phyloP scores from a whole-genome alignment of 2,329 filamentous ascomycete species.

The Aspergillus sp. region DNA sequence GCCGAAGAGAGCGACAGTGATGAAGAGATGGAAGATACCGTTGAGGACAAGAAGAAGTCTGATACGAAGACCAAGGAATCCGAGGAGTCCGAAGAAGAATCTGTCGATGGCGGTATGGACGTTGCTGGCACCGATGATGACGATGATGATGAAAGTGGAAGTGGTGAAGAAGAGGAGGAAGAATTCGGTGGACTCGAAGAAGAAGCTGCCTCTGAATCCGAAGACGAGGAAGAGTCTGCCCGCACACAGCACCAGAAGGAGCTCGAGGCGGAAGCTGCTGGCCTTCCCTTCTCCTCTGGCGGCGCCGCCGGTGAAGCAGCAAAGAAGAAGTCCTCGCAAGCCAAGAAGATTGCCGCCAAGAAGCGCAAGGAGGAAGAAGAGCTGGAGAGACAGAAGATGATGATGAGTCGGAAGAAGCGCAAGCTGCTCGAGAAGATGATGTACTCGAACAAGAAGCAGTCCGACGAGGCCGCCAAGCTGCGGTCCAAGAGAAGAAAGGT shows the following conservation, averaged over 20 bases:
- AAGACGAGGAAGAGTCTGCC: slow-evolving; percentile 58
- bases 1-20: slow-evolving; percentile 52
- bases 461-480: slow-evolving; percentile 81
- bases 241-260: slow-evolving; percentile 77
- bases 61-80: slow-evolving; percentile 32
- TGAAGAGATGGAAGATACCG: slow-evolving; percentile 34
- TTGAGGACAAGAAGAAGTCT: slow-evolving; percentile 5
- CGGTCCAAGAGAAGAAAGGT: slow-evolving; percentile 85
- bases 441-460: slow-evolving; percentile 90
- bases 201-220: slow-evolving; percentile 43
- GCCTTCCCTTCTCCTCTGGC: slow-evolving; percentile 46
- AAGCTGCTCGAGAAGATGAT: slow-evolving; percentile 98
- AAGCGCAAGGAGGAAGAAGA: slow-evolving; percentile 74
- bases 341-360: slow-evolving; percentile 64
- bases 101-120: slow-evolving; percentile 46
- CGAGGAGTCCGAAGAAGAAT: slow-evolving; percentile 41
- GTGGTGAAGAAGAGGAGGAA: slow-evolving; percentile 39
- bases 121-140: slow-evolving; percentile 44
- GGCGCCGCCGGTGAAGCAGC: slow-evolving; percentile 55
- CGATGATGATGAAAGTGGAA: slow-evolving; percentile 45
- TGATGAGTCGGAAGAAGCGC: slow-evolving; percentile 96
- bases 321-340: slow-evolving; percentile 65
- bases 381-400: slow-evolving; percentile 88
- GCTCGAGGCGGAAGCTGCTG: slow-evolving; percentile 85
- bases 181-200: slow-evolving; percentile 50